phyloP scores from a whole-genome alignment of 2,329 filamentous ascomycete species.

The Aspergillus calidoustus region DNA sequence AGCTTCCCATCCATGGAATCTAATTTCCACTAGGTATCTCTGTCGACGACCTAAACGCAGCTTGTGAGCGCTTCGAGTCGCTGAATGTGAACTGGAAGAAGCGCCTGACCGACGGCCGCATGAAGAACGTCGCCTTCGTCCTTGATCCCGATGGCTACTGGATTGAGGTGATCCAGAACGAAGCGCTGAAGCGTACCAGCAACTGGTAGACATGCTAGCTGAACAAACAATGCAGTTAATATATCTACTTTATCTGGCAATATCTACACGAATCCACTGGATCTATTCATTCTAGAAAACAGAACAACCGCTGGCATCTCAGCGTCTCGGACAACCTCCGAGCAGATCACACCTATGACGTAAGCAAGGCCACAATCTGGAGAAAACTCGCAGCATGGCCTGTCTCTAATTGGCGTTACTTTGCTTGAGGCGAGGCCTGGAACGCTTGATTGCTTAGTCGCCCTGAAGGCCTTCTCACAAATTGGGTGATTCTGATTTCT shows the following conservation, averaged over 20 bases:
- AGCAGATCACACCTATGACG: background rate
- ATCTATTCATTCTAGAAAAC: background rate
- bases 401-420: background rate
- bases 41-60: slow-evolving; percentile 86
- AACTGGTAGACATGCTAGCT: slow-evolving; percentile 37
- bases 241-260: background rate
- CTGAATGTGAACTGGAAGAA: slow-evolving; percentile 91
- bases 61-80: slow-evolving; percentile 83
- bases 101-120: slow-evolving; percentile 83
- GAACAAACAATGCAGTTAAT: too few species aligned
- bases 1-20: background rate
- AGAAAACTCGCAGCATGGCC: background rate
- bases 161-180: slow-evolving; percentile 76
- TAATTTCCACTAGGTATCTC: slow-evolving; percentile 61
- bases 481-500: background rate
- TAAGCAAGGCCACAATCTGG: background rate
- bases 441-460: background rate
- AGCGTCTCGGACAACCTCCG: slow-evolving; percentile 1
- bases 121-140: slow-evolving; percentile 94
- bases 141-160: slow-evolving; percentile 88
- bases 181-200: slow-evolving; percentile 47
- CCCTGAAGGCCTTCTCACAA: background rate
- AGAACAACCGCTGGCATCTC: background rate
- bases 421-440: background rate
- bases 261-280: background rate